Evolutionary conservation across 2,329 filamentous ascomycete genomes (phyloP).

Genomic region (Ophiostoma quercus): DNA sequence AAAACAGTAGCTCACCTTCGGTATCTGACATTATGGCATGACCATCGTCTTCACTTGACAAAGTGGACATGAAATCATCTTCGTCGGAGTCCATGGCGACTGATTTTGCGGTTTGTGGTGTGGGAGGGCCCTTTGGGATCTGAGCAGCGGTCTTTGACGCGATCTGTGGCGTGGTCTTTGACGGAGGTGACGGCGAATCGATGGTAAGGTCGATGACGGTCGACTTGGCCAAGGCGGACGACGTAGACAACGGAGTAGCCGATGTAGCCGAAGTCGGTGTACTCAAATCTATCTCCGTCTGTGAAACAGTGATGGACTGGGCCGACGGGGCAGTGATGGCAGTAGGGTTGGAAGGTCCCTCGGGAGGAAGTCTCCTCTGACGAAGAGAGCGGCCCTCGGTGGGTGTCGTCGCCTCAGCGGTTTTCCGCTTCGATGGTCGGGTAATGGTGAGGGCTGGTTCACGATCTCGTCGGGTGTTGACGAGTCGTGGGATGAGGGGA

Average conservation of each 20-base stretch:
- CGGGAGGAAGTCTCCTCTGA: slow-evolving; percentile 53
- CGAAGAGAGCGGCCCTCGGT: slow-evolving; percentile 40
- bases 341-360: slow-evolving; percentile 32
- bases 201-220: neutral
- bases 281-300: slow-evolving; percentile 44
- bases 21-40: slow-evolving; percentile 56
- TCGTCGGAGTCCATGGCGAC: slow-evolving; percentile 90
- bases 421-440: slow-evolving; percentile 57
- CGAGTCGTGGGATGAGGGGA: slow-evolving; percentile 24
- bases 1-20: slow-evolving; percentile 41
- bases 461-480: slow-evolving; percentile 28
- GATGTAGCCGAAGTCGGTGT: slow-evolving; percentile 43
- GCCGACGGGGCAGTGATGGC: neutral
- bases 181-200: neutral
- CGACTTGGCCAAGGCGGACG: neutral
- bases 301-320: slow-evolving; percentile 32
- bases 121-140: slow-evolving; percentile 23
- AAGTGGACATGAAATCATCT: slow-evolving; percentile 83
- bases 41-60: slow-evolving; percentile 73
- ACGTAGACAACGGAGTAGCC: neutral
- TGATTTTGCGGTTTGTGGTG: slow-evolving; percentile 42
- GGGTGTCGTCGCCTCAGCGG: slow-evolving; percentile 59
- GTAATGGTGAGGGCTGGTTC: slow-evolving; percentile 47
- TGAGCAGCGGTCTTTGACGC: neutral
- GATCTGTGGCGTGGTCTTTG: neutral